A percentile compares a stretch with the other conserved stretches of the same genome.
These are phyloP conservation scores for Wickerhamiella slavikovae DNA, from an alignment of 805 yeast species.

Conservation along the genomic window DNA sequence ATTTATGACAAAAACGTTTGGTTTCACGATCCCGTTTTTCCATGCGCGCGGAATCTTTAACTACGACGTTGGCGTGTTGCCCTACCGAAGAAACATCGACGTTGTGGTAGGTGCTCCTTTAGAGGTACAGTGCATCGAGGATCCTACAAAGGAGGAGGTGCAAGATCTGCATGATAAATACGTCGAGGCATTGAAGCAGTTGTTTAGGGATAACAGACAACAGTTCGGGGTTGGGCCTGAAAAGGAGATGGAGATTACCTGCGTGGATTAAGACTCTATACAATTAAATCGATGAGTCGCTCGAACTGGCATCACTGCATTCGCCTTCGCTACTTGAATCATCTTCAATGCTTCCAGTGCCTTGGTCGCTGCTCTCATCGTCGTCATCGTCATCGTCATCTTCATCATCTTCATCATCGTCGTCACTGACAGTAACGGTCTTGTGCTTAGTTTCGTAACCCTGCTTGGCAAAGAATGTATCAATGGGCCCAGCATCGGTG, in stretches of 20 bases:
- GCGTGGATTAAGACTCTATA: background rate
- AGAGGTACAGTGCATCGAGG: constrained; percentile 12
- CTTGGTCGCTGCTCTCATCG: constrained; percentile 2
- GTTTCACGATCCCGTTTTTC: constrained; percentile 80
- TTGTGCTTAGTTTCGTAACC: constrained; percentile 48
- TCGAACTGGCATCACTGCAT: no score
- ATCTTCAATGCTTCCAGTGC: background rate
- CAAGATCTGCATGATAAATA: constrained; percentile 50
- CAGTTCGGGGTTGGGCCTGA: constrained; percentile 4
- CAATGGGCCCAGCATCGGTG: constrained; percentile 29
- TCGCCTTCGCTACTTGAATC: no score
- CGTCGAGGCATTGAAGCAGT: constrained; percentile 35
- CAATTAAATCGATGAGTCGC: no score
- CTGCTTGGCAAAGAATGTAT: constrained; percentile 24
- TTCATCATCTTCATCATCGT: constrained; percentile 8
- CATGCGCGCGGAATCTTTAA: constrained; percentile 85
- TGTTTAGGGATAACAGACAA: constrained; percentile 47
- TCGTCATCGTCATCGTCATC: constrained; percentile 11
- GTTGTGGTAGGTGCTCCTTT: constrained; percentile 31
- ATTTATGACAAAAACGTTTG: constrained; percentile 48
- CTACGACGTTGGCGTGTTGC: constrained; percentile 78
- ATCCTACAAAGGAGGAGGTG: constrained; percentile 6
- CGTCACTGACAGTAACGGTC: constrained; percentile 26
- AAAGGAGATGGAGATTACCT: background rate
- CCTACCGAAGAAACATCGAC: constrained; percentile 62